phyloP scores from a whole-genome alignment of 75 land plant species.

The Selaginella moellendorffii region DNA sequence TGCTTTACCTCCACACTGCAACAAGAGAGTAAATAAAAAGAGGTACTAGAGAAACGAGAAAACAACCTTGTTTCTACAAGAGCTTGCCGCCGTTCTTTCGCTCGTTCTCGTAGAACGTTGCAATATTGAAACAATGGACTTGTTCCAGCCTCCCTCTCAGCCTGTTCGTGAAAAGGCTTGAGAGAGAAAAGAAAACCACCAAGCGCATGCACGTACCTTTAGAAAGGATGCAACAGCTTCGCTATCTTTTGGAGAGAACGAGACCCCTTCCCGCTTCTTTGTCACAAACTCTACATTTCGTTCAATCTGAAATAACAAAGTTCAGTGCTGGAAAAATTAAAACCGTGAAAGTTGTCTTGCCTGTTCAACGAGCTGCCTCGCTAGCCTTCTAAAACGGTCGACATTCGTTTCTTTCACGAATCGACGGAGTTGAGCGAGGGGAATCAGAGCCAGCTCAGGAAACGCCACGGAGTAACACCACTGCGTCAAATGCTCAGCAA shows the following conservation, averaged over 20 bases:
- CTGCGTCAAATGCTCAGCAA: conserved; percentile 79
- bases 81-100: conserved; percentile 7
- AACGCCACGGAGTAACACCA: conserved; percentile 92
- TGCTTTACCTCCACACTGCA: not conserved
- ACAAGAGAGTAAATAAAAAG: not conserved
- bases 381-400: conserved; percentile 71
- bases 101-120: conserved; percentile 32
- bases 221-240: conserved; percentile 49
- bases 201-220: conserved; percentile 35
- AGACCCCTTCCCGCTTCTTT: conserved; percentile 33
- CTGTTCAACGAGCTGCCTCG: conserved; percentile 68
- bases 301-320: conserved; percentile 41
- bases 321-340: not conserved
- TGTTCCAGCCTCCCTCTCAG: conserved; percentile 39
- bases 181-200: not conserved
- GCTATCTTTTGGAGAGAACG: conserved; percentile 74
- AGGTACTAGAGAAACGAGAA: not conserved
- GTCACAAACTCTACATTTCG: conserved; percentile 49
- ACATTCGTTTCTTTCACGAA: conserved; percentile 68
- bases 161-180: conserved; percentile 21
- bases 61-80: not conserved
- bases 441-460: conserved; percentile 78
- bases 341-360: conserved; percentile 15
- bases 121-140: conserved; percentile 63
- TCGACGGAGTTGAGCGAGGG: conserved; percentile 45